Evolutionary conservation across 2,329 filamentous ascomycete genomes (phyloP).

Genomic region (Podosphaera aphanis): DNA sequence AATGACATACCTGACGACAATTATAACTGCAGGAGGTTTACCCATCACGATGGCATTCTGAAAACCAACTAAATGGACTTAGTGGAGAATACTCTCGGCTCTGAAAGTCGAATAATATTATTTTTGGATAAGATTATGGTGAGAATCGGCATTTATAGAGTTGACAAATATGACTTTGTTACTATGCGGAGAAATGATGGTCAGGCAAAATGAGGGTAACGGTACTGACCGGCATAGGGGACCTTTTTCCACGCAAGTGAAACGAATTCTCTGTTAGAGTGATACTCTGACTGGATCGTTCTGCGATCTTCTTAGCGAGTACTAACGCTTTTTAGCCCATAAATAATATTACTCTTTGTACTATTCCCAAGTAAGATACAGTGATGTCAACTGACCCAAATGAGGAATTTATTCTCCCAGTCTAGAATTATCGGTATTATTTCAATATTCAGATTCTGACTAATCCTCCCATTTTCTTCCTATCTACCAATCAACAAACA

Average conservation of each 20-base stretch:
- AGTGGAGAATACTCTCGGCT: neutral
- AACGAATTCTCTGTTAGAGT: neutral
- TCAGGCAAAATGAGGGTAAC: neutral
- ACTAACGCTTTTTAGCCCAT: neutral
- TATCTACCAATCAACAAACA: too few relatives aligned
- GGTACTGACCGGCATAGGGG: neutral
- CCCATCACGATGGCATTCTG: slow-evolving; percentile 17
- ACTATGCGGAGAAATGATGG: neutral
- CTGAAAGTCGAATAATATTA: neutral
- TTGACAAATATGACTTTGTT: neutral
- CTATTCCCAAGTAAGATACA: neutral
- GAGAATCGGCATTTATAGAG: neutral
- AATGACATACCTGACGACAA: slow-evolving; percentile 24
- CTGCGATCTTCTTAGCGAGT: neutral
- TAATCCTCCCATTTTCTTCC: too few relatives aligned
- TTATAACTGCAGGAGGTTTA: slow-evolving; percentile 25
- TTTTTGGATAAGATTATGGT: neutral
- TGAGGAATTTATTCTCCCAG: too few relatives aligned
- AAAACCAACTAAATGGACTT: too few relatives aligned
- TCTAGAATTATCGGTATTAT: too few relatives aligned
- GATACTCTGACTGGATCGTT: neutral
- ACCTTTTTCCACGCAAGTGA: neutral
- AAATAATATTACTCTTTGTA: too few relatives aligned
- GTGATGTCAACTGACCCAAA: too few relatives aligned
- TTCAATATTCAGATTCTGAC: too few relatives aligned